A percentile compares a stretch with the other conserved stretches of the same genome.
Evolutionary conservation across 2,329 filamentous ascomycete species (phyloP).

Genomic region (Fusarium sp.): DNA sequence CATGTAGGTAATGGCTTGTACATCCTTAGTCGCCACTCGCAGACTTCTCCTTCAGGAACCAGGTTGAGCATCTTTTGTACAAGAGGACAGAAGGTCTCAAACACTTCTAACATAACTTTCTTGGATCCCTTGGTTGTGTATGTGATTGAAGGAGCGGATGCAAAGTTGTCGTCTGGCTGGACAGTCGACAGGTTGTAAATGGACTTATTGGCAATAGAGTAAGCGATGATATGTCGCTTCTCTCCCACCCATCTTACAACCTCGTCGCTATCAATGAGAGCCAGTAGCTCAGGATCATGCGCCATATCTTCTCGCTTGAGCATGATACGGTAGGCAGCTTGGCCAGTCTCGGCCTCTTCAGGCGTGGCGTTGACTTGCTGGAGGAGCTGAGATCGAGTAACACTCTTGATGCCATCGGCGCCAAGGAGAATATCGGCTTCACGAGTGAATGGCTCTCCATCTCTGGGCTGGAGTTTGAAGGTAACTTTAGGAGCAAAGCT

Average conservation of each 20-base stretch:
- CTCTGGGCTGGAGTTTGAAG: slow-evolving; percentile 35
- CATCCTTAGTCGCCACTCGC: slow-evolving; percentile 72
- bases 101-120: slow-evolving; percentile 67
- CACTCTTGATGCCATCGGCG: slow-evolving; percentile 64
- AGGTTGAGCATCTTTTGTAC: slow-evolving; percentile 68
- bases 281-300: slow-evolving; percentile 71
- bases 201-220: slow-evolving; percentile 68
- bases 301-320: slow-evolving; percentile 67
- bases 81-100: slow-evolving; percentile 67
- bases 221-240: slow-evolving; percentile 73
- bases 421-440: slow-evolving; percentile 61
- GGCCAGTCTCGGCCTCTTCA: slow-evolving; percentile 57
- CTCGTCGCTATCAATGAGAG: slow-evolving; percentile 63
- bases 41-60: slow-evolving; percentile 71
- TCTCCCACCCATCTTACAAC: slow-evolving; percentile 74
- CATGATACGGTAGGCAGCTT: slow-evolving; percentile 64
- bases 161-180: slow-evolving; percentile 69
- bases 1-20: slow-evolving; percentile 71
- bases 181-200: slow-evolving; percentile 74
- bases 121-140: slow-evolving; percentile 72
- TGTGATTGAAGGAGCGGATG: slow-evolving; percentile 56
- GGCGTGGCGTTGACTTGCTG: slow-evolving; percentile 58
- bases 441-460: slow-evolving; percentile 12
- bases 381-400: slow-evolving; percentile 61
- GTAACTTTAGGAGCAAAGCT: slow-evolving; percentile 34